Evolutionary conservation across 345 rosid species (phyloP).

Genomic region (Bruguiera sexangula): DNA sequence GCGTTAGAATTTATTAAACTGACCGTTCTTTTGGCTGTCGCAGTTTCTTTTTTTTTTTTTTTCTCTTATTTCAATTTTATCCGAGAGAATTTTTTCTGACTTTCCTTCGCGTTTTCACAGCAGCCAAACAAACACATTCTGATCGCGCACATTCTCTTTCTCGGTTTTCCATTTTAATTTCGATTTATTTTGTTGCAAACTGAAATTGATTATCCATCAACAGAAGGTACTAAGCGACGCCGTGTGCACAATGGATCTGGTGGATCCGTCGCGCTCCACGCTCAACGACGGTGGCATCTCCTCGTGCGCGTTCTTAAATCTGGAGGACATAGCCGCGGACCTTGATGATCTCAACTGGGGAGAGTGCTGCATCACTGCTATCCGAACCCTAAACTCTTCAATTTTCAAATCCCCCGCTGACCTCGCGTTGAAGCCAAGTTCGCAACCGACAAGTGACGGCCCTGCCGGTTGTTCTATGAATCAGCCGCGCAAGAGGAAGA

Average conservation of each 20-base stretch:
- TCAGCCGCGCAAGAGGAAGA: too few relatives aligned
- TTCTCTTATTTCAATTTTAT: not conserved
- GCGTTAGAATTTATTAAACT: not conserved
- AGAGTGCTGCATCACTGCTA: slow-evolving; percentile 48
- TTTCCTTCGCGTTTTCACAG: not conserved
- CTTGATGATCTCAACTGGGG: slow-evolving; percentile 42
- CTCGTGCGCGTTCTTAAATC: slow-evolving; percentile 18
- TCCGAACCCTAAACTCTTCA: slow-evolving; percentile 24
- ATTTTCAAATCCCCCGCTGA: too few relatives aligned
- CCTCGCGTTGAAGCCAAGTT: too few relatives aligned
- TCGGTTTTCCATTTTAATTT: not conserved
- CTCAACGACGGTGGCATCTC: slow-evolving; percentile 27
- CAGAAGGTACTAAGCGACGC: slow-evolving; percentile 40
- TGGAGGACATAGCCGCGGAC: slow-evolving; percentile 33
- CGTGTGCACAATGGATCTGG: slow-evolving; percentile 30
- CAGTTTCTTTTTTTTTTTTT: too few relatives aligned
- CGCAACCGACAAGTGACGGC: too few relatives aligned
- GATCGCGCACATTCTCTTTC: not conserved
- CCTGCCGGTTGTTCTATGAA: too few relatives aligned
- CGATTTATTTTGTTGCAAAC: not conserved
- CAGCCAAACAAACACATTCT: slow-evolving; percentile 17
- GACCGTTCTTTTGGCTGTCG: too few relatives aligned
- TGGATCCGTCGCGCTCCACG: slow-evolving; percentile 55
- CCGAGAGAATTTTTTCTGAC: not conserved
- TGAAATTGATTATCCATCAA: not conserved